Percentiles rank a stretch among this genome's conserved stretches.
phyloP scores from a whole-genome alignment of 106 monocot species.

The Platanthera guangdongensis region DNA sequence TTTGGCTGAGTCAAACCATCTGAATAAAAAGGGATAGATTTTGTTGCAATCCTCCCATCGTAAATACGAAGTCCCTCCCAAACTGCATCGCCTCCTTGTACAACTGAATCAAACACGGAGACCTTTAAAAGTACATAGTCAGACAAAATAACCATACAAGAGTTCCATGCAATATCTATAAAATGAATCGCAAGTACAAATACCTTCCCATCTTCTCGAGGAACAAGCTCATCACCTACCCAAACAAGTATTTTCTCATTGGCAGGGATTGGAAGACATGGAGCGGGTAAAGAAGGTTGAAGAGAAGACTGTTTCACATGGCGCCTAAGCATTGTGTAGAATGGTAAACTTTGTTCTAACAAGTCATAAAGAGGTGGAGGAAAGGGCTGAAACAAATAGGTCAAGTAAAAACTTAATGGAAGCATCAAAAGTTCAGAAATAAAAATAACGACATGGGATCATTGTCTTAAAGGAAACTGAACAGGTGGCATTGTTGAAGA shows the following conservation, averaged over 20 bases:
- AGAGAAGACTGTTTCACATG: constrained; percentile 35
- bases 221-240: constrained; percentile 80
- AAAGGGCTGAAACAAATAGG: constrained; percentile 46
- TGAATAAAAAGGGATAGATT: constrained; percentile 16
- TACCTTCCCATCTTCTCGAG: constrained; percentile 90
- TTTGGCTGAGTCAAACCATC: constrained; percentile 90
- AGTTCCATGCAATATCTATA: neutral
- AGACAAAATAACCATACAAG: constrained; percentile 5
- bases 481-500: neutral
- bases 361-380: constrained; percentile 60
- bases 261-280: constrained; percentile 69
- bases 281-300: constrained; percentile 45
- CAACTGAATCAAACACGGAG: constrained; percentile 96
- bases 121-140: constrained; percentile 42
- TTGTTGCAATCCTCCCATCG: constrained; percentile 37
- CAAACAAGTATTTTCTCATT: constrained; percentile 93
- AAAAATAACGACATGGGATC: neutral
- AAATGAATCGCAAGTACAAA: constrained; percentile 1
- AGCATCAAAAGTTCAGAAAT: neutral
- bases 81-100: constrained; percentile 98
- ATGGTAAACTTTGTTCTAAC: constrained; percentile 86
- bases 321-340: constrained; percentile 79
- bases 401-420: neutral
- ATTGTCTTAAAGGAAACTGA: neutral
- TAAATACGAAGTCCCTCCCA: constrained; percentile 98